Evolutionary conservation across 1,284 basidiomycete genomes (phyloP).

Genomic region (Ustilago trichophora): DNA sequence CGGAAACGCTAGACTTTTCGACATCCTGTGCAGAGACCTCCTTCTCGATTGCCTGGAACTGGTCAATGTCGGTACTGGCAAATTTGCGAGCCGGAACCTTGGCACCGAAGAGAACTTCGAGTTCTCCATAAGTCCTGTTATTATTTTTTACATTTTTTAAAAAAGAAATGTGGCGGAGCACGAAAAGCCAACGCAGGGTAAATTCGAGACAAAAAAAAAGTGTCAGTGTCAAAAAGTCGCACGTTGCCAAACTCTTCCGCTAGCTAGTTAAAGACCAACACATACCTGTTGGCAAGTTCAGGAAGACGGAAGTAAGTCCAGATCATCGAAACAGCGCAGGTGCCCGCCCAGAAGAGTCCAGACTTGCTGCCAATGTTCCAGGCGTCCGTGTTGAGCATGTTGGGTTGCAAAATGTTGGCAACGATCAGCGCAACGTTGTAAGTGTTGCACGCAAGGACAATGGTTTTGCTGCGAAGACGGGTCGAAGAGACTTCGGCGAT

Average conservation of each 20-base stretch:
- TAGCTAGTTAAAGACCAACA: too few relatives aligned
- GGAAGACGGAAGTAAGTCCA: conserved; percentile 66
- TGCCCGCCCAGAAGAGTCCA: conserved; percentile 69
- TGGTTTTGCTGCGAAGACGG: conserved; percentile 70
- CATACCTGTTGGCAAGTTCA: conserved; percentile 63
- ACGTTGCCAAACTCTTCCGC: too few relatives aligned
- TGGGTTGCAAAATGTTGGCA: conserved; percentile 68
- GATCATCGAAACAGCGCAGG: conserved; percentile 66
- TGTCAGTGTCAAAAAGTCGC: too few relatives aligned
- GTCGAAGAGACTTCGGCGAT: conserved; percentile 70
- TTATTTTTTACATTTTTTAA: too few relatives aligned
- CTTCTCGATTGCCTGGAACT: conserved; percentile 41
- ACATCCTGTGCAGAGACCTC: conserved; percentile 15
- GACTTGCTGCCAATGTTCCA: conserved; percentile 68
- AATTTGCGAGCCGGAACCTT: conserved; percentile 66
- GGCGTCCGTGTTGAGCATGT: conserved; percentile 67
- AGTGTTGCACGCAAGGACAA: conserved; percentile 69
- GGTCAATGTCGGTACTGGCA: conserved; percentile 60
- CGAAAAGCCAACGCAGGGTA: too few relatives aligned
- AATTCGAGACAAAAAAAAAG: background rate
- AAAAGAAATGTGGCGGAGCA: too few relatives aligned
- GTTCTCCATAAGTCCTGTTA: conserved; percentile 68
- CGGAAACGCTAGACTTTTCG: conserved; percentile 22
- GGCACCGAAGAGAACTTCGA: conserved; percentile 68
- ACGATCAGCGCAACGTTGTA: conserved; percentile 66